These are phyloP conservation scores for Globisporangium cederbergense DNA, from an alignment of 352 stramenopile species.

Conservation along the genomic window DNA sequence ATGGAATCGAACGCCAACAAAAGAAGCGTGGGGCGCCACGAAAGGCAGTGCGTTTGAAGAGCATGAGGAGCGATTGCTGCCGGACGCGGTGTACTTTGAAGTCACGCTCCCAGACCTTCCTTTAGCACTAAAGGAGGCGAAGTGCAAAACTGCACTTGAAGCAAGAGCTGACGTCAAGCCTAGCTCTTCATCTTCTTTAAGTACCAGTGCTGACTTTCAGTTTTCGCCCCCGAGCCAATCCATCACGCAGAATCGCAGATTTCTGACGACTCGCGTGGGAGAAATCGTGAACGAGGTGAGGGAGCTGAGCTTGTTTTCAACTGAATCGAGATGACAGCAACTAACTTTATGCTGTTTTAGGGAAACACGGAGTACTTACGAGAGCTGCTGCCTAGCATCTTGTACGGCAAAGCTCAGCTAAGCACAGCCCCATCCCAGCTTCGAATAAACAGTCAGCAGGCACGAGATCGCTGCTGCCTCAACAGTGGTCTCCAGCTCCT, in stretches of 20 bases:
- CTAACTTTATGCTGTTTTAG: slow-evolving; percentile 5
- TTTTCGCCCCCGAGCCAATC: slow-evolving; percentile 13
- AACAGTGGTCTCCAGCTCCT: slow-evolving; percentile 37
- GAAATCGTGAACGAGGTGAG: slow-evolving; percentile 15
- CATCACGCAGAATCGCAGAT: slow-evolving; percentile 7
- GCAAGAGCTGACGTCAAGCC: neutral
- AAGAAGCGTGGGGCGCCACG: neutral
- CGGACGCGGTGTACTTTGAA: slow-evolving; percentile 3
- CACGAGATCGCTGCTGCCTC: slow-evolving; percentile 1
- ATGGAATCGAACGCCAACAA: neutral
- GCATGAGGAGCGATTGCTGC: neutral
- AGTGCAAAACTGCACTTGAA: neutral
- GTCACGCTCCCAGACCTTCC: neutral
- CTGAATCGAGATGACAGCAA: too few species aligned
- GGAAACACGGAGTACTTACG: slow-evolving; percentile 22
- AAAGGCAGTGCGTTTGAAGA: slow-evolving; percentile 11
- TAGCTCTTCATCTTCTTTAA: neutral
- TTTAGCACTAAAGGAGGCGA: neutral
- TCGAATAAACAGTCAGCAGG: neutral
- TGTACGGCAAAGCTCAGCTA: slow-evolving; percentile 23
- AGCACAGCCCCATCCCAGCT: neutral
- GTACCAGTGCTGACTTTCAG: slow-evolving; percentile 3
- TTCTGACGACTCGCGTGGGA: slow-evolving; percentile 14
- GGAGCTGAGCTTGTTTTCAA: too few species aligned
- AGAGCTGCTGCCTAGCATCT: slow-evolving; percentile 33